A percentile compares a stretch with the other conserved stretches of the same genome.
These are phyloP conservation scores for Trypanosomatidae sp. DNA, from an alignment of 208 protist genomes.

Conservation along the genomic window DNA sequence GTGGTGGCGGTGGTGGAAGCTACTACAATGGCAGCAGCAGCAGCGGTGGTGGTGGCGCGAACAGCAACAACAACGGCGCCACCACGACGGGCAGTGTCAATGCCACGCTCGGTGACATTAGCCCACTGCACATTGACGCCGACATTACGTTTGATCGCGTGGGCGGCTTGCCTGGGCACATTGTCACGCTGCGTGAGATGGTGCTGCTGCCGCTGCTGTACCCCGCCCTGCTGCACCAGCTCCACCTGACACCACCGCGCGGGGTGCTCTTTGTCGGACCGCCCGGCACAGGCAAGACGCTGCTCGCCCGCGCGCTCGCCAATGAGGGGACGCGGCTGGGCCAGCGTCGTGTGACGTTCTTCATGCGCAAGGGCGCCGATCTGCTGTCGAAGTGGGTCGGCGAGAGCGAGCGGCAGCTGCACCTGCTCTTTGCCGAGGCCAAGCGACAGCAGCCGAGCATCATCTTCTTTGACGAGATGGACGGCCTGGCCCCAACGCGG, in stretches of 20 bases:
- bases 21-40: not conserved
- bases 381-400: slow-evolving; percentile 98
- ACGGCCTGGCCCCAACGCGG: slow-evolving; percentile 88
- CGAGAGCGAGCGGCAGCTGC: slow-evolving; percentile 96
- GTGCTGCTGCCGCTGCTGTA: slow-evolving; percentile 76
- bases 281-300: slow-evolving; percentile 99
- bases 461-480: slow-evolving; percentile 99
- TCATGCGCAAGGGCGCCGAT: slow-evolving; percentile 94
- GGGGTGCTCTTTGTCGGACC: slow-evolving; percentile 98
- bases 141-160: slow-evolving; percentile 64
- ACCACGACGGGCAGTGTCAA: slow-evolving; percentile 3
- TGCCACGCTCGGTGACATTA: slow-evolving; percentile 42
- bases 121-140: slow-evolving; percentile 39
- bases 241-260: slow-evolving; percentile 77
- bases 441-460: slow-evolving; percentile 91
- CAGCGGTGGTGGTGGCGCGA: not conserved
- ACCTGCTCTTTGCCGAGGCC: slow-evolving; percentile 95
- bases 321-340: slow-evolving; percentile 91
- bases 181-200: slow-evolving; percentile 67
- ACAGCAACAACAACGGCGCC: not conserved
- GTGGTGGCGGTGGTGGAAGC: no score
- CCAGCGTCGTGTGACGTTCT: slow-evolving; percentile 88
- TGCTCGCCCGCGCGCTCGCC: slow-evolving; percentile 98
- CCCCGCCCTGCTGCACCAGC: slow-evolving; percentile 33
- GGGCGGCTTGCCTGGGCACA: slow-evolving; percentile 57